Evolutionary conservation across 345 rosid genomes (phyloP), one percentile per base, ranked within the genome.

Genomic region (Camelina laxa): DNA sequence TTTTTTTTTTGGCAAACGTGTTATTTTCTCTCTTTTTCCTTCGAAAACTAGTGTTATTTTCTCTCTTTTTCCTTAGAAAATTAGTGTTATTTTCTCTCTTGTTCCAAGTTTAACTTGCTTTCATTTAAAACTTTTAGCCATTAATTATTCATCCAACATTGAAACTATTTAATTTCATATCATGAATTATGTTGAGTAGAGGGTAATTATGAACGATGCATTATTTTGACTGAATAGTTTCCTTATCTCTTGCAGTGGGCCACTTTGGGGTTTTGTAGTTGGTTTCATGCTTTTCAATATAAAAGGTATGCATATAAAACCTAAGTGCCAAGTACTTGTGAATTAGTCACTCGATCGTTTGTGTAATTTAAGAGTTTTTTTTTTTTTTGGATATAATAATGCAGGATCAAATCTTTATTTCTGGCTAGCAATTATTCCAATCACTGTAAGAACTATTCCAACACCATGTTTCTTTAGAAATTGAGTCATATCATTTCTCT

Each of bases 211-310:
- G 1, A 41, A 9, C 2, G 54, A 16, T 48, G 19, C 5, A 49
- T 17, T 9, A 49, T 49, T 38, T 41, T 2, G 6, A 39, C 38
- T 62, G 33, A 63, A 33, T 60, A 16, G 0, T 21, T 21, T 12
- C 6, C 5, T 36, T 36, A 69, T 71, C 53, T 73, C 48, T 74
- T 85, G 86, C 86, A 94, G 98, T 61, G 95, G 84, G 55, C 93
- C 86, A n/a, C 83, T 94, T 51, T 94, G 98, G 98, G 96, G 97
- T n/a, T 91, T 91, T 73, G 98, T 94, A 17, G 95, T 94, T 63
- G 93, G 85, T 15, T 90, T 91, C 87, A 94, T 94, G 97, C 89
- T 94, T 75, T 91, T 87, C 69, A 94, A 94, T 72, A 74, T 94
- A 63, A 85, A 91, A 88, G 98, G 98, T 93, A 83, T 12, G 68